Evolutionary conservation across 192 early-diverging fungal genomes (phyloP).

Genomic region (Ambispora gerdemannii): DNA sequence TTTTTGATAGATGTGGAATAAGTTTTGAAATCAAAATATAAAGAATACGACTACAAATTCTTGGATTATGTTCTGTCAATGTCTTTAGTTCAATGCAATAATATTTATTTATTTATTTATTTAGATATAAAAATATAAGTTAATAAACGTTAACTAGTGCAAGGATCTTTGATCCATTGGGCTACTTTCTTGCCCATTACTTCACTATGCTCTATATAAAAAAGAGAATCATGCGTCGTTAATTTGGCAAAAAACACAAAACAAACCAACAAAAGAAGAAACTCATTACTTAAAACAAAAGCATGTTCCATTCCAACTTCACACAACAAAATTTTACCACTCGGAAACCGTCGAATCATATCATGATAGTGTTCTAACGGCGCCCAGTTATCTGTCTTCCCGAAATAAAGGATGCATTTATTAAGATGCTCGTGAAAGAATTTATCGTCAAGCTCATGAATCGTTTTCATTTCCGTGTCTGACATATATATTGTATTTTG

Average conservation of each 20-base stretch:
- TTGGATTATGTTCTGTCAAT: no score
- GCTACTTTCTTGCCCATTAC: slow-evolving; percentile 12
- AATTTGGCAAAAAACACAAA: background rate
- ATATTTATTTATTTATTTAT: no score
- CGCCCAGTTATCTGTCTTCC: slow-evolving; percentile 72
- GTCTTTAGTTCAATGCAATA: no score
- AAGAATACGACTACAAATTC: no score
- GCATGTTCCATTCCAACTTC: slow-evolving; percentile 74
- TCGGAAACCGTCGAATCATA: slow-evolving; percentile 63
- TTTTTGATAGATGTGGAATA: slow-evolving; percentile 20
- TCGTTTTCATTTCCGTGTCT: slow-evolving; percentile 66
- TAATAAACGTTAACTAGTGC: no score
- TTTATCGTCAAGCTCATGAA: slow-evolving; percentile 63
- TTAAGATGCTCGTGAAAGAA: slow-evolving; percentile 53
- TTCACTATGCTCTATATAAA: slow-evolving; percentile 8
- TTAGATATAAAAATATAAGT: no score
- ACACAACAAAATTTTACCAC: slow-evolving; percentile 65
- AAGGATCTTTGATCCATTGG: slow-evolving; percentile 9
- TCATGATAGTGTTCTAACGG: slow-evolving; percentile 63
- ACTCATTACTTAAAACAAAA: slow-evolving; percentile 62
- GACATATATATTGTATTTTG: slow-evolving; percentile 70
- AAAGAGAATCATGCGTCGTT: background rate
- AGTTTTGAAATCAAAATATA: slow-evolving; percentile 31
- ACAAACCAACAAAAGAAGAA: background rate
- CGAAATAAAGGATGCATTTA: slow-evolving; percentile 79